Evolutionary conservation across 2,329 filamentous ascomycete species (phyloP), one percentile per base, ranked within the genome.

Genomic region (Sarocladiaceae sp.): DNA sequence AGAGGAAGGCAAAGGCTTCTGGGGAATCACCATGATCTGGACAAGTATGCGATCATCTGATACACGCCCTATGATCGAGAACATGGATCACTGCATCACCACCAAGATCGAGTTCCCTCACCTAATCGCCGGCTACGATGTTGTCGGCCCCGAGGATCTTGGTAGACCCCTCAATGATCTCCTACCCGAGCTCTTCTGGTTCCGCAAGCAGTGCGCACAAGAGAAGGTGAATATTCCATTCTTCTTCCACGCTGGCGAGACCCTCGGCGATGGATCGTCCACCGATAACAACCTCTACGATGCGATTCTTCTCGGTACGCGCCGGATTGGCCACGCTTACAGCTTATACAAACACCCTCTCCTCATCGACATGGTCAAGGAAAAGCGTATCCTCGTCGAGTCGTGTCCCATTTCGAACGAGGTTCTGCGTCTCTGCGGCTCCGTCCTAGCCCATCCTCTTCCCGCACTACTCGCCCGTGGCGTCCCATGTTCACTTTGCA

Each of bases 161-260:
- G 90, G 89, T 1, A 78, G 86, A 11, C 75, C 88, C 0, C 76
- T 96, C 20, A 73, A 76, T 23, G 85, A 93, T 52, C 67, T 95
- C 3, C 74, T 91, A 0, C 89, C 90, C 0, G 80, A 95, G 56
- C 69, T 97, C 0, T 91, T 96, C 63, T 96, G 88, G 88, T 96
- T 97, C 73, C 82, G 83, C 51, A 90, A 91, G 62, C 79, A 84
- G 54, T 96, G 89, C 60, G 77, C 79, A 1, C 74, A 86, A 57
- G 83, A 88, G 56, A 80, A 77, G 2, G 77, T 96, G 29, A 80
- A 88, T 41, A 81, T 98, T 9, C 91, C 91, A 1, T 95, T 96
- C 69, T 95, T 95, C 70, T 94, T 97, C 69, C 90, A 96, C 61
- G 90, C 91, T 0, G 91, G 90, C 51, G 90, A 96, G 65, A 88